phyloP scores from a whole-genome alignment of 2,329 filamentous ascomycete genomes.

The Setomelanomma holmii region DNA sequence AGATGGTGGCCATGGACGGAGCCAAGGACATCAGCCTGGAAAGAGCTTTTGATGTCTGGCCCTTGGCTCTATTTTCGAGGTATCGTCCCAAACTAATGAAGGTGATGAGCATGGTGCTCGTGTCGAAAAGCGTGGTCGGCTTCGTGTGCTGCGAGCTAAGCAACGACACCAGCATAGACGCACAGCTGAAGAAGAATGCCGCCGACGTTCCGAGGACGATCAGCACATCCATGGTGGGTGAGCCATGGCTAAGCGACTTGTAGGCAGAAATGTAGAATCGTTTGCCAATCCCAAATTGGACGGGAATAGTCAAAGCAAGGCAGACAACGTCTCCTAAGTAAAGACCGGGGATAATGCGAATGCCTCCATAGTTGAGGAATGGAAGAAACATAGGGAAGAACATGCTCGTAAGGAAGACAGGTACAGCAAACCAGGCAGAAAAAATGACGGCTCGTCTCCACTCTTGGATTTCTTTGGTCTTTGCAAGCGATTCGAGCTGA shows the following conservation, averaged over 20 bases:
- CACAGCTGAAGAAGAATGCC: constrained; percentile 93
- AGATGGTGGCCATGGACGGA: constrained; percentile 96
- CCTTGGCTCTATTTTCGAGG: constrained; percentile 93
- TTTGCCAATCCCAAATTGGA: constrained; percentile 95
- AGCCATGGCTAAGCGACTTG: constrained; percentile 87
- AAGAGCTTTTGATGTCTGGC: constrained; percentile 92
- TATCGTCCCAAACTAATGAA: constrained; percentile 92
- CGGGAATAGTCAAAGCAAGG: constrained; percentile 82
- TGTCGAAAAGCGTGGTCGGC: constrained; percentile 93
- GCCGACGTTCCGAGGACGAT: constrained; percentile 92
- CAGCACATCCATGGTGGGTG: constrained; percentile 97
- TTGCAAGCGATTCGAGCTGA: constrained; percentile 92
- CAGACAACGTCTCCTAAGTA: constrained; percentile 90
- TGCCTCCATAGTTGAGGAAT: constrained; percentile 75
- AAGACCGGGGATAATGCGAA: constrained; percentile 74
- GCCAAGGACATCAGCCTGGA: constrained; percentile 94
- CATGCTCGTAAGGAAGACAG: constrained; percentile 94
- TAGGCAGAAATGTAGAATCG: constrained; percentile 94
- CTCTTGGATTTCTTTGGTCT: constrained; percentile 94
- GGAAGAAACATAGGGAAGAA: constrained; percentile 85
- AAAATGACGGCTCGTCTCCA: constrained; percentile 84
- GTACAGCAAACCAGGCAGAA: constrained; percentile 82
- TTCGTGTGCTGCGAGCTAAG: constrained; percentile 76
- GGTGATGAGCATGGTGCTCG: constrained; percentile 96
- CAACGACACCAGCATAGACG: constrained; percentile 85